Evolutionary conservation across 2,329 filamentous ascomycete species (phyloP).

Genomic region (Apiospora malaysiana): DNA sequence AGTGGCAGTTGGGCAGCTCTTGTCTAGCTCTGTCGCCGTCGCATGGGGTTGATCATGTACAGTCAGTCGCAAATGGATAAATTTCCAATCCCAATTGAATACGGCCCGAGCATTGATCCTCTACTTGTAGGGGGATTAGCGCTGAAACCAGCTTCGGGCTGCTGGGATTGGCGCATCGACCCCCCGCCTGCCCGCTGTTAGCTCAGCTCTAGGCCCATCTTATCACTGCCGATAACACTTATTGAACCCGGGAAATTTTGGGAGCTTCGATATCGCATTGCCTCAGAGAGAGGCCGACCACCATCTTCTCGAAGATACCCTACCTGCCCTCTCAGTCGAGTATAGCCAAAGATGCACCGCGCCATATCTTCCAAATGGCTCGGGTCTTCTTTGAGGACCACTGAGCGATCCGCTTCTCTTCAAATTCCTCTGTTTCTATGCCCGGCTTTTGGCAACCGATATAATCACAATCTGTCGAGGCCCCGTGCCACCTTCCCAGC

Average conservation of each 20-base stretch:
- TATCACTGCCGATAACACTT: conserved; percentile 11
- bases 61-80: conserved; percentile 22
- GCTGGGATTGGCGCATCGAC: background rate
- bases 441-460: conserved; percentile 45
- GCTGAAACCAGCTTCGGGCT: background rate
- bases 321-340: background rate
- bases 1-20: background rate
- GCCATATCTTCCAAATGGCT: conserved; percentile 50
- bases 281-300: background rate
- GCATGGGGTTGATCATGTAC: conserved; percentile 9
- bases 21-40: background rate
- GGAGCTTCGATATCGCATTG: background rate
- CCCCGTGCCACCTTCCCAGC: conserved; percentile 19
- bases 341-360: conserved; percentile 48
- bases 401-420: conserved; percentile 42
- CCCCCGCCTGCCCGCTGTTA: conserved; percentile 8
- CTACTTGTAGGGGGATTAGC: conserved; percentile 3
- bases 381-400: conserved; percentile 48
- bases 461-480: background rate
- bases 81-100: conserved; percentile 22
- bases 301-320: background rate
- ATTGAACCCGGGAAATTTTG: conserved; percentile 5
- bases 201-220: background rate
- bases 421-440: conserved; percentile 56
- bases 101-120: conserved; percentile 25